These are phyloP conservation scores for Oryza meridionalis DNA, from an alignment of 176 grass and related monocot genomes.

Conservation along the genomic window DNA sequence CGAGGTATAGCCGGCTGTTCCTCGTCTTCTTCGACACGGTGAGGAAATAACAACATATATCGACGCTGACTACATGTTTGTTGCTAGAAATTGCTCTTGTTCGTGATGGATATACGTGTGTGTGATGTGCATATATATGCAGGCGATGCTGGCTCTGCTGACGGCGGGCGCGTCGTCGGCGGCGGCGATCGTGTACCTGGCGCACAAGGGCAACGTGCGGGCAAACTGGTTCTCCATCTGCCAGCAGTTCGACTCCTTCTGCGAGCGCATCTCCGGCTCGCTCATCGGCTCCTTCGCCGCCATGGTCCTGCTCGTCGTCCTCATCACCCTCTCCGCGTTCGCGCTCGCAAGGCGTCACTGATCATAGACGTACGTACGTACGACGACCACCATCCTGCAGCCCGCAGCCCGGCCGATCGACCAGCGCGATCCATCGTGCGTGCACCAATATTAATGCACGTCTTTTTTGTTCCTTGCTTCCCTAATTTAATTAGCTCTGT, in stretches of 20 bases:
- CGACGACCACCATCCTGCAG: too few species aligned
- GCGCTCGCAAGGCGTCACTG: conserved; percentile 42
- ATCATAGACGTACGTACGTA: too few species aligned
- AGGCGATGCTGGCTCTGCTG: conserved; percentile 57
- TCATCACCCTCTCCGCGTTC: conserved; percentile 50
- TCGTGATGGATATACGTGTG: not conserved
- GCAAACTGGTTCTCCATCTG: conserved; percentile 74
- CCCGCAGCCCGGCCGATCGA: too few species aligned
- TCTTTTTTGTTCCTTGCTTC: not conserved
- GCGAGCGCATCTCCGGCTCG: conserved; percentile 68
- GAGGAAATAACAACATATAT: not conserved
- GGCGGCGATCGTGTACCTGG: conserved; percentile 64
- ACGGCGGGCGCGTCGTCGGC: conserved; percentile 54
- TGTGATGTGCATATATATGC: not conserved
- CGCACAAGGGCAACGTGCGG: conserved; percentile 66
- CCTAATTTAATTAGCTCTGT: not conserved
- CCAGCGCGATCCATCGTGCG: not conserved
- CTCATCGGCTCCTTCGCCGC: conserved; percentile 64
- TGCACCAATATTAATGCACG: conserved; percentile 2
- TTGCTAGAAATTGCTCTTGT: not conserved
- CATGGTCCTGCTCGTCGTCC: conserved; percentile 50
- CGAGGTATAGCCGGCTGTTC: conserved; percentile 50
- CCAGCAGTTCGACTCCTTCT: conserved; percentile 74
- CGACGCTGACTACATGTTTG: not conserved
- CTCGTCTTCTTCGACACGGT: conserved; percentile 60